These are phyloP conservation scores for Termitomyces bulborhizus DNA, from an alignment of 768 basidiomycete genomes.

Conservation along the genomic window DNA sequence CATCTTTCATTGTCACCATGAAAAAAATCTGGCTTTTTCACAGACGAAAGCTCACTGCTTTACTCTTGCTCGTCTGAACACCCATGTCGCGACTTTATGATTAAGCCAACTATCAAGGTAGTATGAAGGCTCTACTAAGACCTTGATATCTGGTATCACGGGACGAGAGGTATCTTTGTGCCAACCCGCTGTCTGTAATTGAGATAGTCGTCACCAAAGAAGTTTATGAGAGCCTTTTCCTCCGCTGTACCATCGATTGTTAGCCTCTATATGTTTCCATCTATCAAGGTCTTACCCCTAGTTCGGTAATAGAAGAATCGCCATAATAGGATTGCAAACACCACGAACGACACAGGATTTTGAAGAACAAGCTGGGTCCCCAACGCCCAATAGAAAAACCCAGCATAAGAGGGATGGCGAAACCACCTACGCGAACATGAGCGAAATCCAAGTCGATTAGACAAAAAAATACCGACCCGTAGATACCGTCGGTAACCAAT, in stretches of 20 bases:
- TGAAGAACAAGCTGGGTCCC: conserved; percentile 91
- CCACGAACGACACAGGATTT: conserved; percentile 68
- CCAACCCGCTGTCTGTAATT: conserved; percentile 71
- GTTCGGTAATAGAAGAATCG: conserved; percentile 84
- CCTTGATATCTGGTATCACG: conserved; percentile 25
- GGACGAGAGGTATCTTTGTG: conserved; percentile 86
- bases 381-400: conserved; percentile 97
- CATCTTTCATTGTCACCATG: no score
- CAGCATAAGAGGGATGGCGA: conserved; percentile 94
- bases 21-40: no score
- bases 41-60: no score
- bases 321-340: conserved; percentile 69
- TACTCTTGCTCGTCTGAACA: not conserved
- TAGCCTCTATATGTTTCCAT: not conserved
- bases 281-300: conserved; percentile 45
- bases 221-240: conserved; percentile 69
- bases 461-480: conserved; percentile 50
- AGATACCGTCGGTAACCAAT: conserved; percentile 87
- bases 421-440: conserved; percentile 49
- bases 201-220: conserved; percentile 88
- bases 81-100: not conserved
- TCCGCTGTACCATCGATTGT: conserved; percentile 49
- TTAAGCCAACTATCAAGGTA: not conserved
- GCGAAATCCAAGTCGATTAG: not conserved
- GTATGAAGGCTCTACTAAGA: not conserved